Evolutionary conservation across 148 eudicot genomes (phyloP), one percentile per base, ranked within the genome.

Genomic region (Cornus kousa): DNA sequence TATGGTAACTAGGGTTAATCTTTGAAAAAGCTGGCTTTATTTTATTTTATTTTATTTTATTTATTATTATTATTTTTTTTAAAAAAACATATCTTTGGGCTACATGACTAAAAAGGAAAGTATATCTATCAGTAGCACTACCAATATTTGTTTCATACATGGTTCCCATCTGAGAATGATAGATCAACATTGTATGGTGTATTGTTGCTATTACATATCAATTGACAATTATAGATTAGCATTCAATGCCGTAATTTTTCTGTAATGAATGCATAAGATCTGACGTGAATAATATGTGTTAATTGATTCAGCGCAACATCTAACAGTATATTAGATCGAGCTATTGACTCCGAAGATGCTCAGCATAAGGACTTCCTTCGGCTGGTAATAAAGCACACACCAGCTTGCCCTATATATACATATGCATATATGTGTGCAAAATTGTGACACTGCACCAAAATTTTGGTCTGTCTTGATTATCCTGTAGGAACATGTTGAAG

Each of bases 311-410:
- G 98, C 85, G 95, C 95, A 73, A 93, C 97, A n/a, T 87, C 94
- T 4, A 93, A 95, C 80, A 95, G 97, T 84, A 92, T 95, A 78
- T 80, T 95, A 79, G 99, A 95, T 81, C 82, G 93, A 84, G 99
- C 99, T 73, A 91, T 95, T 80, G 95, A 93, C 79, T 88, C 97
- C 22, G 99, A 95, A 86, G 97, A 95, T 73, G 90, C 93, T 78
- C 99, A 95, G 79, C 97, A 95, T 80, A 88, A 93, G 76, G 99
- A 95, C 81, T 95, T 95, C 82, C 90, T 95, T 17, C 86, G 95
- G 82, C 97, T 95, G 89, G 99, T 95, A 88, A 86, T 77, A 78
- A 28, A 75, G 39, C 55, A 11, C 73, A 24, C 7, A 57, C 66
- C 71, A 9, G 20, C 33, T 65, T 48, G 37, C 20, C 48, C 10